Evolutionary conservation across 306 rosid species (phyloP).

Genomic region (Corylus avellana): DNA sequence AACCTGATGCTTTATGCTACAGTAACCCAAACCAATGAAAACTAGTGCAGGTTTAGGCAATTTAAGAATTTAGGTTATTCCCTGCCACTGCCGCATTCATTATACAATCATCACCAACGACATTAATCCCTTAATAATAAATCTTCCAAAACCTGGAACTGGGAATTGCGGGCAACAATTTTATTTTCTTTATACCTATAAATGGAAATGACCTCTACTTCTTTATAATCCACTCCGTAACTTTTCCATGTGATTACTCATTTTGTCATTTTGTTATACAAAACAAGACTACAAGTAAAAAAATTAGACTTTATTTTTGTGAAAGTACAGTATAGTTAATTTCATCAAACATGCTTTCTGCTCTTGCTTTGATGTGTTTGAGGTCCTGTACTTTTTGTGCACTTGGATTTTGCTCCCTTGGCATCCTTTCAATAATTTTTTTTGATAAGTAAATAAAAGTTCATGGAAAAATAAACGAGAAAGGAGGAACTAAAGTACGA

Average conservation of each 20-base stretch:
- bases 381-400: not conserved
- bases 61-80: not conserved
- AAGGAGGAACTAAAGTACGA: not conserved
- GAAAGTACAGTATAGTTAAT: not conserved
- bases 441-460: not conserved
- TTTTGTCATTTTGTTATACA: not conserved
- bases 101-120: no score
- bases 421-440: not conserved
- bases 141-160: no score
- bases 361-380: not conserved
- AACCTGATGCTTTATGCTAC: not conserved
- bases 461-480: not conserved
- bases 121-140: no score
- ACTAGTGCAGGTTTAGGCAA: not conserved
- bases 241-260: not conserved
- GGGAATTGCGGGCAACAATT: no score
- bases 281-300: not conserved
- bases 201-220: no score
- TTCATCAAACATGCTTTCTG: not conserved
- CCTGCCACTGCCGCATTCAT: no score
- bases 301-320: not conserved
- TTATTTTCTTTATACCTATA: no score
- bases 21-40: not conserved
- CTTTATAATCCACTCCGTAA: no score
- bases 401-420: not conserved